Evolutionary conservation across 768 basidiomycete genomes (phyloP).

Genomic region (Sarcomyxa edulis): DNA sequence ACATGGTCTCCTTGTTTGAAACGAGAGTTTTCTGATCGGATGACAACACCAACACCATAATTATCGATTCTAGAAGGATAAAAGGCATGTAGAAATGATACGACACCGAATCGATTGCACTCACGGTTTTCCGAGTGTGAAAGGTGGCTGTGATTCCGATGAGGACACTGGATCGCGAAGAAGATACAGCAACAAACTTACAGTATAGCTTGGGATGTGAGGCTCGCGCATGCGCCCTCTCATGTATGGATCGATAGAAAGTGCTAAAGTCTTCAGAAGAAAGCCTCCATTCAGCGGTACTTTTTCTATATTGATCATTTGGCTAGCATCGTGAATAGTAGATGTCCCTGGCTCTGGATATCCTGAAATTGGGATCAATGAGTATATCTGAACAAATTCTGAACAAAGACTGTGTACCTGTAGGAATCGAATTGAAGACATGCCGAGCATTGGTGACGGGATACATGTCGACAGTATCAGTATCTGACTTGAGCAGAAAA

Average conservation of each 20-base stretch:
- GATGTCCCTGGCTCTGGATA: constrained; percentile 32
- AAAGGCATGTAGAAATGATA: background rate
- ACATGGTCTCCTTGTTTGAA: constrained; percentile 1
- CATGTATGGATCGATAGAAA: constrained; percentile 43
- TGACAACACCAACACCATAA: background rate
- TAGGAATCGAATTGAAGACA: constrained; percentile 31
- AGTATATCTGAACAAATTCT: background rate
- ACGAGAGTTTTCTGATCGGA: background rate
- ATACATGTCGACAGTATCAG: too few relatives aligned
- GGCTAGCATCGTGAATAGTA: constrained; percentile 29
- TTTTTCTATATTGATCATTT: constrained; percentile 38
- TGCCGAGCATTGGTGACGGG: constrained; percentile 27
- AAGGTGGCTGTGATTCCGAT: constrained; percentile 12
- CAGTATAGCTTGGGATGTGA: constrained; percentile 12
- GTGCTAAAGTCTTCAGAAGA: constrained; percentile 36
- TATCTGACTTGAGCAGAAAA: too few relatives aligned
- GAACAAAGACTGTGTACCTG: constrained; percentile 14
- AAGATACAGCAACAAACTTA: constrained; percentile 13
- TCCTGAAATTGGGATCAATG: constrained; percentile 10
- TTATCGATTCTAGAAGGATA: background rate
- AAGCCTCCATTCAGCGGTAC: constrained; percentile 31
- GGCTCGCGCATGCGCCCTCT: constrained; percentile 30
- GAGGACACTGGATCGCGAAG: constrained; percentile 21
- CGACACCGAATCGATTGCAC: too few relatives aligned
- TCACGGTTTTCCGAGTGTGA: constrained; percentile 17